Conservation (phyloP, 495 filamentous ascomycete genomes). For the Penicillium paxilli region DNA sequence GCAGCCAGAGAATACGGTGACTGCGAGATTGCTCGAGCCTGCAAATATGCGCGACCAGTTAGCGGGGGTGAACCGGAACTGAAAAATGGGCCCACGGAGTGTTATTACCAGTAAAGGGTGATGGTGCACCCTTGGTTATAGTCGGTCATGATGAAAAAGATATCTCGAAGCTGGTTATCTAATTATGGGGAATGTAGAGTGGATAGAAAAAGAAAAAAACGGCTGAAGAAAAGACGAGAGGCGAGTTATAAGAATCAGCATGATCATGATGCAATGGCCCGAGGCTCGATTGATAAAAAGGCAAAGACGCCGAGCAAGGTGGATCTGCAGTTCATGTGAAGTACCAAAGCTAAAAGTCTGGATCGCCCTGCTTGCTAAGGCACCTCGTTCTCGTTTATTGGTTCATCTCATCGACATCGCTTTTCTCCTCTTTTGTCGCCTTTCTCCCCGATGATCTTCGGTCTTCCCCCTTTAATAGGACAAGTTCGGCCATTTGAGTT, state of each 20-base stretch:
- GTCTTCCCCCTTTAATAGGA: background rate
- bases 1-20: slow-evolving; percentile 85
- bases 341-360: background rate
- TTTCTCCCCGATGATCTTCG: background rate
- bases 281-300: slow-evolving; percentile 20
- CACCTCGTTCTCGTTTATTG: background rate
- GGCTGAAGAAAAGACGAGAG: too few relatives aligned
- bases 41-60: background rate
- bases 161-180: too few relatives aligned
- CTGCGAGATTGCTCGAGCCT: slow-evolving; percentile 58
- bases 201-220: background rate
- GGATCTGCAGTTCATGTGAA: slow-evolving; percentile 19
- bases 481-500: background rate
- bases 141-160: slow-evolving; percentile 25
- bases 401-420: too few relatives aligned
- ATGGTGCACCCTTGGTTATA: slow-evolving; percentile 57
- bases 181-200: background rate
- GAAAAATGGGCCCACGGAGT: slow-evolving; percentile 7
- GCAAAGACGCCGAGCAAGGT: slow-evolving; percentile 14
- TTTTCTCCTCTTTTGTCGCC: background rate
- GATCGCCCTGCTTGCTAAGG: slow-evolving; percentile 3
- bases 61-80: background rate
- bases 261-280: slow-evolving; percentile 30
- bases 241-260: background rate
- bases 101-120: slow-evolving; percentile 73